Base-by-base conservation (phyloP, 164 flowering plant genomes). In the Cinnamomum chago region DNA sequence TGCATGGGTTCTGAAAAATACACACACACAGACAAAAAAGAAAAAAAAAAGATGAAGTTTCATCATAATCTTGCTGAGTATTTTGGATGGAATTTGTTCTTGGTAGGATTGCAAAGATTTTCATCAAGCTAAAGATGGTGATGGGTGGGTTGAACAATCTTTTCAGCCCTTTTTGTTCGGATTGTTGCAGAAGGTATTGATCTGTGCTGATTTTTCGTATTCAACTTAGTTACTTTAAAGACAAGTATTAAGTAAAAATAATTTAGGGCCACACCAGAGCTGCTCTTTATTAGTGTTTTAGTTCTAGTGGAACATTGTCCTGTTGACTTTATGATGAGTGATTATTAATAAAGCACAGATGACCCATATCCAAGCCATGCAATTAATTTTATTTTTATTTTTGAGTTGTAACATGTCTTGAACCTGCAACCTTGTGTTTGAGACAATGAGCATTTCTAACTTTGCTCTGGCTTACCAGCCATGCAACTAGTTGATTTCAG, bases 141-240 rank as follows among this genome's bases (percentile, higher is more conserved):
- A 95, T 86, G 99, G 99, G 75, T 95, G 99, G 99, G 92, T 95
- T 68, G 99, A 95, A 77, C 99, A 95, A 78, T 87, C 92, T 69
- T 86, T 86, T 3, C 90, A 88, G 35, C 97, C 97, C 15, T 80
- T 95, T 71, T 71, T 94, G 40, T 90, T 95, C 68, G 99, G 98
- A 58, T 74, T 94, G 72, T 70, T 95, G 78, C 97, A 92, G 76
- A 94, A 94, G 97, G 99, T 91, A 83, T 35, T 71, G 33, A 50
- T 60, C 65, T 47, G n/a, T 65, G 4, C 30, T 17, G 23, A 2
- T 9, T 60, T 20, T 18, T 55, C 2, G 20, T 50, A 20, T 13
- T 35, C 40, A 58, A 60, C 7, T n/a, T 58, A 2, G 25, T 71
- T 58, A 11, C 50, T 60, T 30, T 28, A 11, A 3, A 27, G 20